Base-by-base conservation (phyloP, 495 filamentous ascomycete species). In the Tuber melanosporum region DNA sequence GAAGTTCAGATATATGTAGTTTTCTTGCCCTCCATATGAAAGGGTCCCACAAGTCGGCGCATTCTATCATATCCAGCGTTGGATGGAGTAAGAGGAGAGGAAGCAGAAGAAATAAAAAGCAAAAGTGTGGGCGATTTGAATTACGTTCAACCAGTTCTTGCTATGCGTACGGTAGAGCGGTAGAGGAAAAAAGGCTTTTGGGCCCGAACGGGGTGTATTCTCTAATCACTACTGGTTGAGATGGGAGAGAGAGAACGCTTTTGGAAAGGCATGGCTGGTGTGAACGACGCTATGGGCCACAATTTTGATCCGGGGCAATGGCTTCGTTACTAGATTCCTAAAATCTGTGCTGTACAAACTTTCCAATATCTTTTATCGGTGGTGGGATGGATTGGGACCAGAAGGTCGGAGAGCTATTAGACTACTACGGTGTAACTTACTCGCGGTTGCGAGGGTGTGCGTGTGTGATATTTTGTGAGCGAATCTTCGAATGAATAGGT, bases 1-100 rank as follows among this genome's bases (percentile, higher is more conserved):
- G 57, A 17, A 17, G 57, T 66, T 66, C 57, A 66, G 26, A 66
- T 66, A 66, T 66, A 66, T 66, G 57, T 66, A 66, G 57, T 36
- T 14, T 36, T 36, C 26, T 66, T 36, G 57, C 57, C 14, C 57
- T 66, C 57, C 26, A 66, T 32, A 36, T 66, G 12, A 66, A 66
- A 66, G 57, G 57, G 57, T 66, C 57, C 14, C 26, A 32, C 26
- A 66, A 32, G 26, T 14, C 26, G n/a, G 57, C 26, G 26, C 57
- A 66, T 66, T 66, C 57, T 36, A 32, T 66, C 26, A 66, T 66
- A 36, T 36, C 57, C 26, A 36, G 57, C 15, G 57, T 36, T 36
- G 57, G 57, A 66, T 8, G 57, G 57, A 26, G 14, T 36, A 66
- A 36, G 26, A 66, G n/a, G 14, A 32, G 12, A 26, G 39, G 4